Base-by-base conservation (phyloP, 768 basidiomycete species). In the Dioszegia crocea region DNA sequence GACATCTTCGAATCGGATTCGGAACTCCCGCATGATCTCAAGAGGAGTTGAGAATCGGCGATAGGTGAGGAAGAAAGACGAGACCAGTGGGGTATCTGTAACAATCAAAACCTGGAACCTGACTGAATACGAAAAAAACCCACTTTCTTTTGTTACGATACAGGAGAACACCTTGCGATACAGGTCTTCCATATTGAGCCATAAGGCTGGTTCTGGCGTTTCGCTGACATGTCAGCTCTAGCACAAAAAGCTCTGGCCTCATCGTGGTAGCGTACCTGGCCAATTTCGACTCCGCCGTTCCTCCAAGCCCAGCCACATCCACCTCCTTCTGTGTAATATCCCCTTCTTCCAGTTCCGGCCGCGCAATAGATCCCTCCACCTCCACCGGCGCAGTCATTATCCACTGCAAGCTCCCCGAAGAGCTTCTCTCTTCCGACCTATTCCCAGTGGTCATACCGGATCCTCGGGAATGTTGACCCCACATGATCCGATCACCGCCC, bases 21-120 rank as follows among this genome's bases (percentile, higher is more conserved):
- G 49, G 27, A 76, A 66, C 54, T 68, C 61, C 11, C 57, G 53
- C 59, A 76, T 65, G 12, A 76, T 16, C 12, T 66, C 63, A 2
- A 48, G 23, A 12, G 75, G 69, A 8, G 47, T 19, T 27, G 61
- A 66, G 44, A 76, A 76, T 1, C 75, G 61, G 1, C 75, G 69
- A 56, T 68, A 76, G 9, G 64, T 70, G 57, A 74, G 46, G 61
- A 73, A 66, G 53, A 76, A 76, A 0, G 67, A 41, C 26, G 59
- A 56, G 8, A 74, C 61, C 54, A 74, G 68, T 3, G 60, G 46
- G 2, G 67, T 65, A 52, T 74, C 73, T 71, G 33, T 21, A 17
- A 10, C 14, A 19, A 23, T 51, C 6, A 51, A 33, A 30, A 36
- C 2, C 19, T 19, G 2, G 4, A 2, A 9, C 16, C 45, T 46